Percentiles rank a stretch among this genome's conserved stretches.
Evolutionary conservation across 169 alveolate species (phyloP).

Genomic region (Cryptosporidium viatorum): DNA sequence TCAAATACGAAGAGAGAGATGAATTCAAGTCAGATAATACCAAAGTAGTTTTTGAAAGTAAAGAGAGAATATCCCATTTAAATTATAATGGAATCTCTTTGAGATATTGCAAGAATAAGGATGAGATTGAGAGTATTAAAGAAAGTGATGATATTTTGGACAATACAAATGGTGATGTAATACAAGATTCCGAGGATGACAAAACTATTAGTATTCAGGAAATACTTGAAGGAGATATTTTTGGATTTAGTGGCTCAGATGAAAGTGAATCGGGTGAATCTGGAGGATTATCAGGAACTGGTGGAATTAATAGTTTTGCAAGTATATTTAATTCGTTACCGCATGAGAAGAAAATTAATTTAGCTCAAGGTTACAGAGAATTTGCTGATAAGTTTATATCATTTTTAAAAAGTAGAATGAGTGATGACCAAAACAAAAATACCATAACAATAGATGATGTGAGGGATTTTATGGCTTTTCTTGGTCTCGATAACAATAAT

Average conservation of each 20-base stretch:
- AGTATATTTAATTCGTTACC: conserved; percentile 50
- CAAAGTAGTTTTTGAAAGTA: conserved; percentile 30
- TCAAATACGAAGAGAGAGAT: conserved; percentile 51
- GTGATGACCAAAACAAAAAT: conserved; percentile 20
- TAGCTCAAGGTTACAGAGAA: conserved; percentile 65
- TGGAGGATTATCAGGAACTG: neutral
- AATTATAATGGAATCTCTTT: conserved; percentile 26
- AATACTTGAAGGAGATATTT: conserved; percentile 32
- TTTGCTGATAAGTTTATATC: conserved; percentile 60
- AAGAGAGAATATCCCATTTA: conserved; percentile 29
- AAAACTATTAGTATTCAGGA: conserved; percentile 34
- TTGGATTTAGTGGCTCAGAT: conserved; percentile 46
- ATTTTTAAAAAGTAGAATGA: conserved; percentile 25
- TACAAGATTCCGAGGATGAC: conserved; percentile 19
- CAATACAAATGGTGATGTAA: neutral
- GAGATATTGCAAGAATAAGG: conserved; percentile 2
- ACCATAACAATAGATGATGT: conserved; percentile 41
- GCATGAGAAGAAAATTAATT: conserved; percentile 47
- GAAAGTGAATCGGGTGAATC: conserved; percentile 31
- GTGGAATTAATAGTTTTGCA: neutral
- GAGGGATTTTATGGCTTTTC: conserved; percentile 17
- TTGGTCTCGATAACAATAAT: conserved; percentile 18
- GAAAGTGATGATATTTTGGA: neutral
- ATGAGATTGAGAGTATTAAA: conserved; percentile 11
- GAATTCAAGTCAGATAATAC: conserved; percentile 57